Evolutionary conservation across 108 stramenopile genomes (phyloP), one percentile per base, ranked within the genome.

Genomic region (Asterionellopsis glacialis): DNA sequence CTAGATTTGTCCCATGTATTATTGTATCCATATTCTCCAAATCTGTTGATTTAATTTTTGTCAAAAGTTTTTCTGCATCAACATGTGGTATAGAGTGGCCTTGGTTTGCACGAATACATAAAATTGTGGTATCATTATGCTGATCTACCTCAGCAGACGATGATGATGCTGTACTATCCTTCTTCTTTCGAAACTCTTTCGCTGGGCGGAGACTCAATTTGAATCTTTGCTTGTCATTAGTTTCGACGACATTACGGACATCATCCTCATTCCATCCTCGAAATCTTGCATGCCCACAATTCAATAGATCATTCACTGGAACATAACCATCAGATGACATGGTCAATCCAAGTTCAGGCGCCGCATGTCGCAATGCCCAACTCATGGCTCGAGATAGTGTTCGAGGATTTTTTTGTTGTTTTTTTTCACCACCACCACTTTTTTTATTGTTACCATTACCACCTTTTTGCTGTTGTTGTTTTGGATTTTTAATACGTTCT

Each of bases 101-200:
- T 69, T 92, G 90, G 66, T 88, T 88, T 41, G 90, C 90, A 41
- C 90, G 82, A 54, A 92, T 92, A 63, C 84, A 92, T 12, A 84
- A 60, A 16, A 84, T 62, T 45, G 11, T 39, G 18, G 69, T 49
- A 18, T 50, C 18, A 26, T 55, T 54, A 43, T 45, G 33, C 7
- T 33, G 33, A 33, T 33, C 33, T 33, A 5, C 33, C 33, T 33
- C 33, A 2, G 7, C 2, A 7, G 18, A 16, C 38, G 42, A 38
- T 27, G 28, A 51, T 11, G 11, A 25, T 47, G 45, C 42, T n/a
- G 56, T 27, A 1, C 33, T 24, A 10, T 50, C 41, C 21, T 51
- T 48, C 45, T 6, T 58, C 14, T 39, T 21, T n/a, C 41, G 18
- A 45, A 68, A 67, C n/a, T 68, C 52, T 23, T 47, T 45, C 22